phyloP scores from a whole-genome alignment of 768 basidiomycete genomes.

The Lanmaoa pseudosensibilis region DNA sequence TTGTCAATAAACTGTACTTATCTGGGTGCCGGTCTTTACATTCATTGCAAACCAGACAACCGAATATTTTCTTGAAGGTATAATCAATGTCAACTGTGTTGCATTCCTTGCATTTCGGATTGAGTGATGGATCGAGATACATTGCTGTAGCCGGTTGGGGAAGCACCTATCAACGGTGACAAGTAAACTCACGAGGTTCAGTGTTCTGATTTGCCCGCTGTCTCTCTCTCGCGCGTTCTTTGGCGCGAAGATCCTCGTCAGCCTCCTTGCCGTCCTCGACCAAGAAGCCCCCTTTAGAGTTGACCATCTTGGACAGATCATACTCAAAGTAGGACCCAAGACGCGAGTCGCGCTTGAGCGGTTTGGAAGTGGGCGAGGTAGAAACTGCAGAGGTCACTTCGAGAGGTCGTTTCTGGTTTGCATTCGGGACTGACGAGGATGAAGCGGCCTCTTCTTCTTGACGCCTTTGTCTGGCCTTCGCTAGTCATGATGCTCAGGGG shows the following conservation, averaged over 20 bases:
- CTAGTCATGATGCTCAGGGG: constrained; percentile 36
- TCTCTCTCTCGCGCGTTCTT: constrained; percentile 80
- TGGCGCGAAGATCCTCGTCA: constrained; percentile 70
- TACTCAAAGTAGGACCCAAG: constrained; percentile 95
- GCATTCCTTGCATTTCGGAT: constrained; percentile 88
- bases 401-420: constrained; percentile 76
- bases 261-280: constrained; percentile 84
- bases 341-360: constrained; percentile 69
- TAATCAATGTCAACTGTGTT: constrained; percentile 86
- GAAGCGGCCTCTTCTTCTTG: constrained; percentile 54
- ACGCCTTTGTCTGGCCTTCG: constrained; percentile 74
- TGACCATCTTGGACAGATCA: constrained; percentile 95
- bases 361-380: constrained; percentile 58
- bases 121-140: constrained; percentile 65
- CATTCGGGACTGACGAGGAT: constrained; percentile 50
- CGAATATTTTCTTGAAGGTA: constrained; percentile 77
- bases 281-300: constrained; percentile 94
- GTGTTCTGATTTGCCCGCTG: constrained; percentile 71
- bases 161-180: neutral
- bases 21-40: constrained; percentile 91
- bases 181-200: constrained; percentile 58
- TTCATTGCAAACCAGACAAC: constrained; percentile 80
- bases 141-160: constrained; percentile 54
- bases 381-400: constrained; percentile 55
- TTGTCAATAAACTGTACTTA: constrained; percentile 92